A percentile compares a stretch with the other conserved stretches of the same genome.
Conservation (phyloP, 1,284 basidiomycete genomes). For the Trichosporon ovoides region DNA sequence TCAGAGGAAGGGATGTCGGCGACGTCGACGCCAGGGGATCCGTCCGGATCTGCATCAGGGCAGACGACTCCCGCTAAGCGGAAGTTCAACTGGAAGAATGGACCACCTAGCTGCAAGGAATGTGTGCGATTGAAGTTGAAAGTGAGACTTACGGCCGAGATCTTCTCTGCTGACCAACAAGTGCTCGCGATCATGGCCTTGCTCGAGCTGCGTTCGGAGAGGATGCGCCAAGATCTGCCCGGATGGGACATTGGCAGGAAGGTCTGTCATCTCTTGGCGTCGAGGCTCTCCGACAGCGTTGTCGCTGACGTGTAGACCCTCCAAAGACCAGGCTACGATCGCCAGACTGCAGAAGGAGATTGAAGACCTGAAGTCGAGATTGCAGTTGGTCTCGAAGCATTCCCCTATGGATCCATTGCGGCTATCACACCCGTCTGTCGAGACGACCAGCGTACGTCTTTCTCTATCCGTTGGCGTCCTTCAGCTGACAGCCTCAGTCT, state of each 20-base stretch:
- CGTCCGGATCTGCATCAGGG: not conserved
- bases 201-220: constrained; percentile 22
- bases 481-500: not conserved
- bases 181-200: constrained; percentile 27
- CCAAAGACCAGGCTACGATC: constrained; percentile 19
- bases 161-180: not conserved
- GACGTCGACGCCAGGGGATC: not conserved
- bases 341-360: constrained; percentile 19
- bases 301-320: constrained; percentile 12
- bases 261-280: constrained; percentile 12
- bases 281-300: not conserved
- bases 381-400: not conserved
- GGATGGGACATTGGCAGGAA: constrained; percentile 16
- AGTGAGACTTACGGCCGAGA: constrained; percentile 11
- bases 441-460: not conserved
- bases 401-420: not conserved
- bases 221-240: constrained; percentile 26
- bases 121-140: constrained; percentile 26
- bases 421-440: not conserved
- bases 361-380: constrained; percentile 10
- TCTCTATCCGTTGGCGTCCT: not conserved
- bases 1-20: not conserved
- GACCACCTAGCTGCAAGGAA: constrained; percentile 23
- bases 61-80: constrained; percentile 4
- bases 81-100: constrained; percentile 24